A percentile compares a stretch with the other conserved stretches of the same genome.
These are phyloP conservation scores for Discostella pseudostelligera DNA, from an alignment of 108 stramenopile species.

Conservation along the genomic window DNA sequence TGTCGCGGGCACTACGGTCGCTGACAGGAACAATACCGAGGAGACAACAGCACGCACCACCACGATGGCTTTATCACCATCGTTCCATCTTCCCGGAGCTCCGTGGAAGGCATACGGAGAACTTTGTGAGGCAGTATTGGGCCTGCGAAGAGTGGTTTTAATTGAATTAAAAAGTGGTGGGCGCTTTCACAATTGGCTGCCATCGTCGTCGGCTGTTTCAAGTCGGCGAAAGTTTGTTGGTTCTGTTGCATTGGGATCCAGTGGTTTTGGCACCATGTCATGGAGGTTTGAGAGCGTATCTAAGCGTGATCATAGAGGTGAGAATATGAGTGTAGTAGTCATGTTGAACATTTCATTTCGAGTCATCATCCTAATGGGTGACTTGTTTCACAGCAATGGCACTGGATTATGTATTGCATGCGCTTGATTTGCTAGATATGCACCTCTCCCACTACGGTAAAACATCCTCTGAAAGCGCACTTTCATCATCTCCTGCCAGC, in stretches of 20 bases:
- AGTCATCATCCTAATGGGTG: too few relatives aligned
- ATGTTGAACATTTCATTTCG: background rate
- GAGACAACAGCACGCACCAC: background rate
- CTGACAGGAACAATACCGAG: constrained; percentile 1
- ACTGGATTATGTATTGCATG: constrained; percentile 59
- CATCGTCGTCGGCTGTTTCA: constrained; percentile 10
- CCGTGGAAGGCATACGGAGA: constrained; percentile 65
- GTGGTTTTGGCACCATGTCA: constrained; percentile 17
- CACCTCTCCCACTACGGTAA: constrained; percentile 19
- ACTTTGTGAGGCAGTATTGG: constrained; percentile 62
- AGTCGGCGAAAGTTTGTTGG: constrained; percentile 51
- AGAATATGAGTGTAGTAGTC: constrained; percentile 1
- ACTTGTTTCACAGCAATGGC: constrained; percentile 40
- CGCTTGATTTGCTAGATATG: constrained; percentile 57
- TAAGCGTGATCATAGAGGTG: constrained; percentile 58
- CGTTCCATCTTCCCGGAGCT: constrained; percentile 22
- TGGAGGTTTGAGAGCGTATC: constrained; percentile 50
- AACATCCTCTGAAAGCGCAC: constrained; percentile 9
- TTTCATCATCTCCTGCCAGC: background rate
- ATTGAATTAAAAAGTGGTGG: constrained; percentile 14
- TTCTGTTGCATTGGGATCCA: constrained; percentile 45
- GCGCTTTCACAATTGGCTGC: background rate
- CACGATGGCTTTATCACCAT: constrained; percentile 1
- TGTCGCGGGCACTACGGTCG: background rate
- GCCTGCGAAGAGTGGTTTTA: constrained; percentile 47